These are phyloP conservation scores for Turritis glabra DNA, from an alignment of 345 rosid genomes.

Conservation along the genomic window DNA sequence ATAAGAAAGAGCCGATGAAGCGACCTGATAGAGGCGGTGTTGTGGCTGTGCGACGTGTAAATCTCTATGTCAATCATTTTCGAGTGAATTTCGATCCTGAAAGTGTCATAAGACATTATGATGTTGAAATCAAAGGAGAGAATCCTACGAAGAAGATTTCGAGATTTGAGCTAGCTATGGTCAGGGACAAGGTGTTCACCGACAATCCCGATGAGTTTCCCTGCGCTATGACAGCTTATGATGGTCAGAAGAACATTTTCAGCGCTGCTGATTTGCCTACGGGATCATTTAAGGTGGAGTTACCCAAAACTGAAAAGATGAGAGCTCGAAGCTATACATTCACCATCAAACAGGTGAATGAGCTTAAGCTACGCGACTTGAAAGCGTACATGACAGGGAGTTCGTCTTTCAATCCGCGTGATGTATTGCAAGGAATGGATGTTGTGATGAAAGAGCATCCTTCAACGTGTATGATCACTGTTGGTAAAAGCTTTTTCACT, in stretches of 20 bases:
- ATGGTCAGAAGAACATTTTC: conserved; percentile 83
- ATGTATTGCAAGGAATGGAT: conserved; percentile 85
- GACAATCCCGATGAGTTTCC: conserved; percentile 54
- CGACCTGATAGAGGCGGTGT: conserved; percentile 72
- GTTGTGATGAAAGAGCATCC: conserved; percentile 94
- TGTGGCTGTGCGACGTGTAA: conserved; percentile 30
- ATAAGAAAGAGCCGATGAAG: conserved; percentile 40
- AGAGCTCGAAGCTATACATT: conserved; percentile 39
- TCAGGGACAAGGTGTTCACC: conserved; percentile 55
- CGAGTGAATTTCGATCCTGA: conserved; percentile 51
- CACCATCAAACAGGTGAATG: conserved; percentile 60
- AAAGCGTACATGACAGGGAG: conserved; percentile 52
- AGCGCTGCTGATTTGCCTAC: conserved; percentile 57
- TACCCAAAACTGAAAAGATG: conserved; percentile 48
- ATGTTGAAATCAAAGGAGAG: conserved; percentile 57
- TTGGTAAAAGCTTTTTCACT: conserved; percentile 62
- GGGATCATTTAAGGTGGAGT: conserved; percentile 47
- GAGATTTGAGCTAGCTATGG: conserved; percentile 43
- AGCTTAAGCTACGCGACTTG: conserved; percentile 60
- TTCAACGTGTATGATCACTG: conserved; percentile 52
- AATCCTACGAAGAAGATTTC: conserved; percentile 42
- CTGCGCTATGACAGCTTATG: conserved; percentile 63
- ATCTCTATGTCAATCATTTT: conserved; percentile 68
- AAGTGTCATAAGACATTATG: conserved; percentile 58
- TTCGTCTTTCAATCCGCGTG: conserved; percentile 52